A percentile compares a stretch with the other conserved stretches of the same genome.
Evolutionary conservation across 2,329 filamentous ascomycete genomes (phyloP).

Genomic region (Tolypocladium sp.): DNA sequence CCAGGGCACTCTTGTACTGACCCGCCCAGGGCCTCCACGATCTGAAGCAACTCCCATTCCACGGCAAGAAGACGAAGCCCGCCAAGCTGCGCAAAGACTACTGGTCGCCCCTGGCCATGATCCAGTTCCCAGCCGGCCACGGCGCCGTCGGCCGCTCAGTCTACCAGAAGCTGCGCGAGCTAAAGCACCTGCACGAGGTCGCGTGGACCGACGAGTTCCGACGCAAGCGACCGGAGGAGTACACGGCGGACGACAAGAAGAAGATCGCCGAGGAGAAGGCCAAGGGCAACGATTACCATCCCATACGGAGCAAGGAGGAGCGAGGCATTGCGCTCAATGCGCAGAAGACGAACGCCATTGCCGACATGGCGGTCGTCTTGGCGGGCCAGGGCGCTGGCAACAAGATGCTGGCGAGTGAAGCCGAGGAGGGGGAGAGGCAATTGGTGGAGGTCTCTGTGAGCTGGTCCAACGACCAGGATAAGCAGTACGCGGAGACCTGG

Average conservation of each 20-base stretch:
- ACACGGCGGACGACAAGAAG: conserved; percentile 22
- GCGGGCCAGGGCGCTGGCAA: conserved; percentile 42
- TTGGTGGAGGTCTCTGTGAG: conserved; percentile 36
- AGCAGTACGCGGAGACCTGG: conserved; percentile 38
- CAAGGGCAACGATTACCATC: conserved; percentile 21
- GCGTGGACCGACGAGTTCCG: conserved; percentile 45
- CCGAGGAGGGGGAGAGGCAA: conserved; percentile 10
- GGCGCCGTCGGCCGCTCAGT: conserved; percentile 48
- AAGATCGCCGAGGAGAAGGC: conserved; percentile 18
- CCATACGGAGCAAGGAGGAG: conserved; percentile 27
- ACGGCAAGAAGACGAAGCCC: conserved; percentile 58
- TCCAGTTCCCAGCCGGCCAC: conserved; percentile 45
- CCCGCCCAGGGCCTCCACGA: conserved; percentile 27
- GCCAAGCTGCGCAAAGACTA: conserved; percentile 57
- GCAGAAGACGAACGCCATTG: conserved; percentile 52
- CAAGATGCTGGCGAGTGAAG: conserved; percentile 24
- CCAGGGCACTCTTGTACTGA: not conserved
- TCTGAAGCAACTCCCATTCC: conserved; percentile 52
- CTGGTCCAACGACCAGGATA: conserved; percentile 42
- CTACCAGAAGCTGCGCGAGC: conserved; percentile 56
- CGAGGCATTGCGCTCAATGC: conserved; percentile 46
- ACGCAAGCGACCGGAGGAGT: conserved; percentile 25
- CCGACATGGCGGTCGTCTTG: conserved; percentile 53
- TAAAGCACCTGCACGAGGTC: conserved; percentile 53
- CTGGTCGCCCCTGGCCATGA: conserved; percentile 52